Evolutionary conservation across 306 rosid genomes (phyloP).

Genomic region (Luffa aegyptiaca): DNA sequence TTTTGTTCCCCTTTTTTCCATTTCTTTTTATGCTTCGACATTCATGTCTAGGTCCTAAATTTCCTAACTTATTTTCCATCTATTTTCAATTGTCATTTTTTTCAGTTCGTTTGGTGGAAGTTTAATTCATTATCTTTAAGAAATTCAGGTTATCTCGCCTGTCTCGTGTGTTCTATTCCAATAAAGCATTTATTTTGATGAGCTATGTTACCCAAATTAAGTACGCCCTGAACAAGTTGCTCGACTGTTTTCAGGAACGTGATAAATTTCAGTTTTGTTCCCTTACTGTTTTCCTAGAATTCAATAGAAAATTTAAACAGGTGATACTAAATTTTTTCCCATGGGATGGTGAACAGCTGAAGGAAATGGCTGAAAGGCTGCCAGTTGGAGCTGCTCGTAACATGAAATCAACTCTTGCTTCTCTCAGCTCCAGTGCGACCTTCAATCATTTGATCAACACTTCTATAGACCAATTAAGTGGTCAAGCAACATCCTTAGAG

Average conservation of each 20-base stretch:
- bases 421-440: conserved; percentile 51
- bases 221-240: neutral
- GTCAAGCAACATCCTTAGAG: conserved; percentile 53
- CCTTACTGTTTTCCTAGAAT: neutral
- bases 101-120: neutral
- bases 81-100: neutral
- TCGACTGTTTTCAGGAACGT: neutral
- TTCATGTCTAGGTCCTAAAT: neutral
- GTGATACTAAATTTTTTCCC: neutral
- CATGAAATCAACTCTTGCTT: conserved; percentile 60
- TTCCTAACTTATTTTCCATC: neutral
- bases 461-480: conserved; percentile 46
- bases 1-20: neutral
- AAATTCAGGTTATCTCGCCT: neutral
- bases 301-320: neutral
- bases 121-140: neutral
- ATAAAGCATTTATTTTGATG: neutral
- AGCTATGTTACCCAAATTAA: neutral
- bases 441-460: conserved; percentile 45
- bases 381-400: conserved; percentile 82
- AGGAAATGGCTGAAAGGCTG: conserved; percentile 96
- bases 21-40: neutral
- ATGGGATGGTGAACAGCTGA: conserved; percentile 45
- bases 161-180: neutral
- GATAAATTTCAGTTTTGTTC: neutral